A percentile compares a stretch with the other conserved stretches of the same genome.
Conservation (phyloP, 257 asterid species). For the Verbascum thapsus region DNA sequence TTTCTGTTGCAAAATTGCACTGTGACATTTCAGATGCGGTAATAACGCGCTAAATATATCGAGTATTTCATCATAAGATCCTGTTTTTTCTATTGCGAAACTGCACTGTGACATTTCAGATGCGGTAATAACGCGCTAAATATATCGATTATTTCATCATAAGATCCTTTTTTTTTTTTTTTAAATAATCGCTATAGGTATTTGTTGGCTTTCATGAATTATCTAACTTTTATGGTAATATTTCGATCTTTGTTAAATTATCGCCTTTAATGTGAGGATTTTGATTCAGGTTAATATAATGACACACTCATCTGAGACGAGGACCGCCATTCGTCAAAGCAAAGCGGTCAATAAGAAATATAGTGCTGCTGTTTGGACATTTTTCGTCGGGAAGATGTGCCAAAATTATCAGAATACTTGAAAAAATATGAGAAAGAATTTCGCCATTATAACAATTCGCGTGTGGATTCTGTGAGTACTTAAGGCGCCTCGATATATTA, state of each 20-base stretch:
- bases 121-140: too few species aligned
- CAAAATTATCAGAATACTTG: constrained; percentile 58
- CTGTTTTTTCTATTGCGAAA: not conserved
- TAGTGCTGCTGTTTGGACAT: constrained; percentile 87
- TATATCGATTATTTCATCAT: too few species aligned
- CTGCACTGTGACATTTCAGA: too few species aligned
- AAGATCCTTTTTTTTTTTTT: not conserved
- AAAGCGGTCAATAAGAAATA: constrained; percentile 34
- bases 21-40: too few species aligned
- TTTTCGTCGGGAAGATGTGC: constrained; percentile 72
- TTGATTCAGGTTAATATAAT: constrained; percentile 86
- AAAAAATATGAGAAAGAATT: constrained; percentile 61
- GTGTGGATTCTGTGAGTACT: constrained; percentile 46
- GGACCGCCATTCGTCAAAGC: constrained; percentile 34
- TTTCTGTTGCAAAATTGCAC: too few species aligned
- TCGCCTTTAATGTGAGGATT: too few species aligned
- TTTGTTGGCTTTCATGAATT: not conserved
- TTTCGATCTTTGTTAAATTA: too few species aligned
- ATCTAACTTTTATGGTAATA: too few species aligned
- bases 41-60: too few species aligned
- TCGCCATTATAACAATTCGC: constrained; percentile 40
- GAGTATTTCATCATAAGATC: not conserved
- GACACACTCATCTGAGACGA: constrained; percentile 61
- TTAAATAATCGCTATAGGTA: not conserved
- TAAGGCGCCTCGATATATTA: not conserved